Conservation (phyloP, 169 alveolate genomes). For the Plasmodium knowlesi region DNA sequence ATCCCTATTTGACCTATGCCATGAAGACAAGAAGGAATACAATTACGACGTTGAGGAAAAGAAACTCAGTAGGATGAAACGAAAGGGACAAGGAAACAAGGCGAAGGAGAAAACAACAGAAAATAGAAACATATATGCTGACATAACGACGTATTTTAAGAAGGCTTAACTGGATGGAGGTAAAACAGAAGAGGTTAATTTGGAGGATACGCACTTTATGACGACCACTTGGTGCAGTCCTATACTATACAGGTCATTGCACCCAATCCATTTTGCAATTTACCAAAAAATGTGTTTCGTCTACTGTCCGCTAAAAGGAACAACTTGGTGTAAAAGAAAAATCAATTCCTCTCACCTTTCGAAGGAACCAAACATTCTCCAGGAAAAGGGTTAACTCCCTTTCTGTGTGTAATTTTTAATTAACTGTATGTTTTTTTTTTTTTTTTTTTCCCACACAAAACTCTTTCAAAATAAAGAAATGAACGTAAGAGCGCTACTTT, state of each 20-base stretch:
- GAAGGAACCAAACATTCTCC: not conserved
- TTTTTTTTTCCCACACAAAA: not conserved
- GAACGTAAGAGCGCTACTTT: not conserved
- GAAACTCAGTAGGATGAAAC: conserved; percentile 37
- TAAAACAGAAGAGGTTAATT: not conserved
- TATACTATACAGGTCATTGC: not conserved
- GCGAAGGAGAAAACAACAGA: conserved; percentile 5
- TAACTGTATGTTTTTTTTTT: not conserved
- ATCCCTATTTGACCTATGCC: conserved; percentile 51
- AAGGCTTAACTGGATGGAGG: not conserved
- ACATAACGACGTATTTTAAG: conserved; percentile 60
- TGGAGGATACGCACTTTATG: not conserved
- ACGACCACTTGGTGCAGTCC: not conserved
- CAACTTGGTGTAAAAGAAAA: not conserved
- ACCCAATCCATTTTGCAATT: not conserved
- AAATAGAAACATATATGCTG: conserved; percentile 67
- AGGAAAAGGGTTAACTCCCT: not conserved
- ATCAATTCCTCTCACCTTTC: not conserved
- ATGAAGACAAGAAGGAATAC: conserved; percentile 69
- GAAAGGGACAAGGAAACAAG: not conserved
- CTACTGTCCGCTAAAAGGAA: not conserved
- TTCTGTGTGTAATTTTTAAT: not conserved
- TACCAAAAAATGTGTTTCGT: not conserved
- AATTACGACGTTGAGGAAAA: conserved; percentile 69
- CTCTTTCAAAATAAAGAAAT: not conserved